phyloP scores from a whole-genome alignment of 2,329 filamentous ascomycete species.

The Colletotrichum cuscutae region DNA sequence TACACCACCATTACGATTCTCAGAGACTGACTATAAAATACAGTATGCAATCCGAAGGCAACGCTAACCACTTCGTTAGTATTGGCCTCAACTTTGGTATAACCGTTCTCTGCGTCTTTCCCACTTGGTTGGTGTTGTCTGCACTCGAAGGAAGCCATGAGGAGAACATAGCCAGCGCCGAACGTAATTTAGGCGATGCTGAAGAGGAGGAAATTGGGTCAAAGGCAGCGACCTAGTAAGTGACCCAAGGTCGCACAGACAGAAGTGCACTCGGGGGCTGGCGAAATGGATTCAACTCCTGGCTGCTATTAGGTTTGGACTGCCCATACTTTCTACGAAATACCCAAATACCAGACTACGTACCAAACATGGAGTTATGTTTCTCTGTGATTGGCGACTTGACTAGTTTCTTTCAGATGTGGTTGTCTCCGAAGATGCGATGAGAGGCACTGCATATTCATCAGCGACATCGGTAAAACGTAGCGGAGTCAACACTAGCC shows the following conservation, averaged over 20 bases:
- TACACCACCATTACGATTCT: not conserved
- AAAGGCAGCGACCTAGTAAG: not conserved
- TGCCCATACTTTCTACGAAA: not conserved
- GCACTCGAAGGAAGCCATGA: constrained; percentile 14
- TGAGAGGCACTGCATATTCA: not conserved
- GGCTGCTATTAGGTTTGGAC: not conserved
- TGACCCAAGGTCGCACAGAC: not conserved
- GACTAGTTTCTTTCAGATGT: too few relatives aligned
- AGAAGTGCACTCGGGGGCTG: too few relatives aligned
- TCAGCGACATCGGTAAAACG: not conserved
- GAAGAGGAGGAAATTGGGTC: not conserved
- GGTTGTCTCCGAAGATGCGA: too few relatives aligned
- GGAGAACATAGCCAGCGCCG: not conserved
- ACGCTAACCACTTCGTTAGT: constrained; percentile 23
- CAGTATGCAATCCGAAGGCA: constrained; percentile 23
- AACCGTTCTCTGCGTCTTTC: constrained; percentile 7
- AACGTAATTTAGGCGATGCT: not conserved
- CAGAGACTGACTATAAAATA: not conserved
- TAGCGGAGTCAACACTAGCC: not conserved
- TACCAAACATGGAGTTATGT: not conserved
- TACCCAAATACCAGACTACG: not conserved
- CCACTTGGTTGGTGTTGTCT: constrained; percentile 13
- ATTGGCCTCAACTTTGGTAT: constrained; percentile 18
- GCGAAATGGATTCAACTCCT: not conserved
- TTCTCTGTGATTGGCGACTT: not conserved